phyloP scores from a whole-genome alignment of 2,329 filamentous ascomycete genomes.

The Raffaelea arxii region DNA sequence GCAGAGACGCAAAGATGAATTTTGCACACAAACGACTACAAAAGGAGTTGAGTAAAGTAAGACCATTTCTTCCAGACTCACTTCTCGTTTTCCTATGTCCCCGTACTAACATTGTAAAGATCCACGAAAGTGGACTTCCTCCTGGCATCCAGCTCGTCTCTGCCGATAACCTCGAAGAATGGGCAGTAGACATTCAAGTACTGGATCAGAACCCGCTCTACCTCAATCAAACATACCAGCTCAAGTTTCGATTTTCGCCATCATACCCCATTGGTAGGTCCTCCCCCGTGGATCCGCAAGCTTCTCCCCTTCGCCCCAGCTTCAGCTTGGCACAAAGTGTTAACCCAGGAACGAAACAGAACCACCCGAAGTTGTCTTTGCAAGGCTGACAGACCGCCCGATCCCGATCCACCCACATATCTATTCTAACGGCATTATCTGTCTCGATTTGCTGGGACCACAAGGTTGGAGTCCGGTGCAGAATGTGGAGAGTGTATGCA shows the following conservation, averaged over 20 bases:
- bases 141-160: slow-evolving; percentile 70
- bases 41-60: slow-evolving; percentile 51
- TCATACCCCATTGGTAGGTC: slow-evolving; percentile 79
- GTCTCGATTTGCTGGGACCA: slow-evolving; percentile 78
- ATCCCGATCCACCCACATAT: slow-evolving; percentile 97
- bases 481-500: slow-evolving; percentile 92
- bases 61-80: not conserved
- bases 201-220: slow-evolving; percentile 89
- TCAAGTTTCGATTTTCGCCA: slow-evolving; percentile 77
- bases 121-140: slow-evolving; percentile 42
- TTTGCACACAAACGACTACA: slow-evolving; percentile 47
- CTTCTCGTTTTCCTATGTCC: not conserved
- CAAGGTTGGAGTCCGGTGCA: slow-evolving; percentile 95
- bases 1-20: slow-evolving; percentile 16
- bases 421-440: slow-evolving; percentile 98
- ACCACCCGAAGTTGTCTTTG: slow-evolving; percentile 88
- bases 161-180: slow-evolving; percentile 76
- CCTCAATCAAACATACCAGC: slow-evolving; percentile 63
- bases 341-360: slow-evolving; percentile 39
- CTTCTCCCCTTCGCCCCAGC: not conserved
- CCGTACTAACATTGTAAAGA: slow-evolving; percentile 25
- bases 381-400: slow-evolving; percentile 50
- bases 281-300: not conserved
- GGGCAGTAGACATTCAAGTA: slow-evolving; percentile 86
- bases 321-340: no score